Evolutionary conservation across 2,329 filamentous ascomycete species (phyloP), one percentile per base, ranked within the genome.

Genomic region (Xylaria digitata): DNA sequence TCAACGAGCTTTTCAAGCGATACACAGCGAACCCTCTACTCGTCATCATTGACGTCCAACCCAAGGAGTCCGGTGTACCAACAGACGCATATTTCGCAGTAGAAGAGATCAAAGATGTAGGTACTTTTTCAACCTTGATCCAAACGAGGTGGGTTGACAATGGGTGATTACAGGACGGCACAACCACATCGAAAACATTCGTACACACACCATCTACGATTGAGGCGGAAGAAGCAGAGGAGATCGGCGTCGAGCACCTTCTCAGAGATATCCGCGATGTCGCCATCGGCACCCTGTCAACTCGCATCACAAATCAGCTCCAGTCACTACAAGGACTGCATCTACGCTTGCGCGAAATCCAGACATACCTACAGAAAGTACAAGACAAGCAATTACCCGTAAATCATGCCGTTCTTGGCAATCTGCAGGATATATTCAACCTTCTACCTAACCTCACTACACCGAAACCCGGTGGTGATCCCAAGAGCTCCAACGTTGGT

Each of bases 1-100:
- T 99, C 90, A 99, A 99, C 83, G 96, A 99, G 83, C 89, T 99
- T 66, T 98, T 99, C 89, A 99, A 99, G 86, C 89, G 94, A 84
- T 99, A 99, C 84, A 97, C 94, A 60, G 93, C 96, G 21, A 97
- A 98, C 78, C 96, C 96, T 57, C 85, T 99, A 73, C 87, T 99
- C 60, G 95, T 98, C 78, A 99, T 99, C 81, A 94, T 99, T 74
- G 96, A 99, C 78, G 96, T 99, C 70, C 95, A 98, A 82, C 95
- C 96, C 26, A 97, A 97, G 83, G 95, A 98, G 82, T 92, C 97
- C 21, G 96, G 96, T 68, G 96, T 99, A 61, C 96, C 96, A 21
- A 99, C 96, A 57, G 96, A 99, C 83, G 96, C 96, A 54, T 99
- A 99, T 84, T 99, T 99, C 84, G 96, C 96, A 5, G 93, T 99